Percentiles rank a stretch among this genome's conserved stretches.
Conservation (phyloP, 306 rosid species). For the Morella rubra region DNA sequence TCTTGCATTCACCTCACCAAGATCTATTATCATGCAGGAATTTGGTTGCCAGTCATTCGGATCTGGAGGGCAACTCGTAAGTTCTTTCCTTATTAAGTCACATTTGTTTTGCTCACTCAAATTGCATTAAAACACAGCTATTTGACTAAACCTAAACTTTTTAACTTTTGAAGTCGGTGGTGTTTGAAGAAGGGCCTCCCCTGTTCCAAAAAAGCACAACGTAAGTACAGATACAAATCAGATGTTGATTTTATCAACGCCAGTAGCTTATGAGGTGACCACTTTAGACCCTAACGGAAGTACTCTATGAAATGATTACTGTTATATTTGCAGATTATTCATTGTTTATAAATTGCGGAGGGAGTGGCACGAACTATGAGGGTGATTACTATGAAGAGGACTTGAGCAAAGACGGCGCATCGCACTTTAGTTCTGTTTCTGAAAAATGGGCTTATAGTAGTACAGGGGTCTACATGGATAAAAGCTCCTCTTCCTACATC, state of each 20-base stretch:
- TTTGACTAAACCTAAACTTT: constrained; percentile 23
- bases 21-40: constrained; percentile 47
- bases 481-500: neutral
- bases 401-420: constrained; percentile 24
- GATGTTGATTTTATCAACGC: constrained; percentile 17
- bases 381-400: constrained; percentile 52
- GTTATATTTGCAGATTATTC: constrained; percentile 46
- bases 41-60: constrained; percentile 57
- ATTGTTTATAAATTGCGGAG: constrained; percentile 72
- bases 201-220: constrained; percentile 44
- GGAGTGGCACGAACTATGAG: constrained; percentile 17
- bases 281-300: neutral
- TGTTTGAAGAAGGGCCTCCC: constrained; percentile 69
- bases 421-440: constrained; percentile 31
- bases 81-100: constrained; percentile 20
- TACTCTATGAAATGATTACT: constrained; percentile 8
- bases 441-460: constrained; percentile 72
- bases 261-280: constrained; percentile 8
- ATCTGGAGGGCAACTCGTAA: constrained; percentile 45
- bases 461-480: constrained; percentile 44
- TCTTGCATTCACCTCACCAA: neutral
- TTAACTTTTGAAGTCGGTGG: constrained; percentile 36
- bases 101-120: neutral
- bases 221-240: constrained; percentile 46
- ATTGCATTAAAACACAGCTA: constrained; percentile 11